phyloP scores from a whole-genome alignment of 2,329 filamentous ascomycete species.

The Aspergillus caelatus region DNA sequence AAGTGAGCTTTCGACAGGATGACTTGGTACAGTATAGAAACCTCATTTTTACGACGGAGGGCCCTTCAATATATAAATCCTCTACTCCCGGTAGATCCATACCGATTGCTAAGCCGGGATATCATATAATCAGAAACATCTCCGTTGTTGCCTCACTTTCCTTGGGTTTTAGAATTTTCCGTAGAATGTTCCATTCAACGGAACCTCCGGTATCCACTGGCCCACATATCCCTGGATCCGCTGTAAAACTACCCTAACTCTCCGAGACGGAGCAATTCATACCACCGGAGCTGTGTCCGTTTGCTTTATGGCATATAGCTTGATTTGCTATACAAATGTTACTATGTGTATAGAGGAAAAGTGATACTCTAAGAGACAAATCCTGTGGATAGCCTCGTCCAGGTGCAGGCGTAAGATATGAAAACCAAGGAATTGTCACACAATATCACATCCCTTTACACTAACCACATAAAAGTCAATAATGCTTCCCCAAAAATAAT shows the following conservation, averaged over 20 bases:
- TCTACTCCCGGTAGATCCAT: neutral
- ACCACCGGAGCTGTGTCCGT: neutral
- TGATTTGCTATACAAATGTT: fast-evolving
- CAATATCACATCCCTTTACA: neutral
- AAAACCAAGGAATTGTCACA: neutral
- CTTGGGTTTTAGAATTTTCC: neutral
- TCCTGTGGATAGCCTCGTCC: too few species aligned
- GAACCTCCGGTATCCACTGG: neutral
- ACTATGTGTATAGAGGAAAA: neutral
- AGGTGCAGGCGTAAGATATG: too few species aligned
- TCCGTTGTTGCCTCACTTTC: neutral
- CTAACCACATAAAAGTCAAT: neutral
- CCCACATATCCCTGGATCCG: neutral
- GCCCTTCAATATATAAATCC: neutral
- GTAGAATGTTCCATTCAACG: neutral
- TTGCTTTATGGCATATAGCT: neutral
- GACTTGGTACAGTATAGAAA: neutral
- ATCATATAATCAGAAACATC: neutral
- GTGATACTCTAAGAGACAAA: neutral
- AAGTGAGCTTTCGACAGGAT: neutral
- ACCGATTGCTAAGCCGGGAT: neutral
- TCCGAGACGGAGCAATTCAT: constrained; percentile 4
- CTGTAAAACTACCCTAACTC: neutral
- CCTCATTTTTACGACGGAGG: neutral
- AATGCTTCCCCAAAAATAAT: neutral